Base-by-base conservation (phyloP, 2,329 filamentous ascomycete species). In the Aspergillus piperis region DNA sequence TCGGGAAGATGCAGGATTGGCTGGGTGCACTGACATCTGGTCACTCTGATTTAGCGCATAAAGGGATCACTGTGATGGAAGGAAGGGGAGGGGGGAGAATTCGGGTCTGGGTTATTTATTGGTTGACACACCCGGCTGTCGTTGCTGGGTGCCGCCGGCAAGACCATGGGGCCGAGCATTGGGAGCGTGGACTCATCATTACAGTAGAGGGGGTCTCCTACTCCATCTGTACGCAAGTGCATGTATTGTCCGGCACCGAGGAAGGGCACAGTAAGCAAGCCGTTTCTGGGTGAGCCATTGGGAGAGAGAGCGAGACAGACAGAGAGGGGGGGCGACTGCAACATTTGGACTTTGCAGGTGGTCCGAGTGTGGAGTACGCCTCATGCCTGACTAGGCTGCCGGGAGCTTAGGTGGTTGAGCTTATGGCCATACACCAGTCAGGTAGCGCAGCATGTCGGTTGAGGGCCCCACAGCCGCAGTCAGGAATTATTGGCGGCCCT, bases 331-430 rank as follows among this genome's bases (percentile, higher is more conserved):
- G 55, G 54, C 54, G 27, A 60, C 48, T 63, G 61, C 57, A 66
- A 63, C 61, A 60, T 59, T 63, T 47, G 39, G 53, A 27, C 27
- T 54, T 61, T 62, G 66, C 66, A 66, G 62, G 61, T 63, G 61
- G 64, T 42, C 59, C 44, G 42, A 61, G 61, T 62, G 66, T 63
- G 65, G 66, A 64, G 61, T 30, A 38, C 62, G 62, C 63, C 66
- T 66, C 66, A 68, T 68, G 66, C 60, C 62, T 62, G 63, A 64
- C 62, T 68, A 63, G 59, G 57, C 61, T 62, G 65, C 60, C 66
- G 66, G 66, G 64, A 69, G 67, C 67, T 69, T 66, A 68, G 66
- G 63, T 61, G 54, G 64, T 63, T 68, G 65, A 68, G 66, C 65
- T 67, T 64, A 62, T 67, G 62, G 57, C 58, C 58, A 58, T 58